A percentile compares a stretch with the other conserved stretches of the same genome.
Conservation (phyloP, 768 basidiomycete species). For the Leucogyrophana mollusca region DNA sequence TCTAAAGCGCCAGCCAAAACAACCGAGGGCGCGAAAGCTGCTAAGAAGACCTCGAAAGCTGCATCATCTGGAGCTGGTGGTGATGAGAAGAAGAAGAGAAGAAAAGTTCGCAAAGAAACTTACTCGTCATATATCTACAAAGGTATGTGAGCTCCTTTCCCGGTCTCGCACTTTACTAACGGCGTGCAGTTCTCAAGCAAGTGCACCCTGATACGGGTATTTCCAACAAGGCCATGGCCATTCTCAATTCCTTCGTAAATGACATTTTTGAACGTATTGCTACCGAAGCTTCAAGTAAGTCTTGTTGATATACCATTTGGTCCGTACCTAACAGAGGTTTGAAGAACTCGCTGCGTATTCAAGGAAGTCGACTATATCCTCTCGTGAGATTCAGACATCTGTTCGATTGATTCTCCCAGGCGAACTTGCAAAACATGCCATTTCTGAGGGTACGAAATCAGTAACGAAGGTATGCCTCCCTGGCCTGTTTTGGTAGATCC, state of each 20-base stretch:
- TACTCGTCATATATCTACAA: conserved; percentile 94
- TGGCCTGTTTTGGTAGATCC: neutral
- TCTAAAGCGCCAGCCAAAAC: conserved; percentile 67
- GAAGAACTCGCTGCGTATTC: conserved; percentile 95
- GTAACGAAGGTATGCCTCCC: conserved; percentile 81
- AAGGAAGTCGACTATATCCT: conserved; percentile 98
- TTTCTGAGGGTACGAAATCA: conserved; percentile 90
- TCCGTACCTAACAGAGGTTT: conserved; percentile 1
- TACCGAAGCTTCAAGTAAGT: conserved; percentile 83
- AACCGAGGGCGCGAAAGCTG: conserved; percentile 58
- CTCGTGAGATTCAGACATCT: conserved; percentile 96
- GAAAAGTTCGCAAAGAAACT: conserved; percentile 86
- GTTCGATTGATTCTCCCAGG: conserved; percentile 97
- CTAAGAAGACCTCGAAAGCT: conserved; percentile 72
- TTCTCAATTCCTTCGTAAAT: conserved; percentile 94
- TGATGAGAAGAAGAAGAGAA: conserved; percentile 85
- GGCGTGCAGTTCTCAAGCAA: conserved; percentile 78
- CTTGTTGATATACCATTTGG: neutral
- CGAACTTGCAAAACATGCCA: conserved; percentile 74
- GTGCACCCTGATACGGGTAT: conserved; percentile 99
- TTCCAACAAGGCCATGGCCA: conserved; percentile 98
- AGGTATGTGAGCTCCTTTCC: conserved; percentile 44
- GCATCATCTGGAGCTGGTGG: conserved; percentile 54
- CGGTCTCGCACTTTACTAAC: neutral
- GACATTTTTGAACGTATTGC: conserved; percentile 96